Evolutionary conservation across 768 basidiomycete species (phyloP), one percentile per base, ranked within the genome.

Genomic region (Rhodotorula taiwanensis): DNA sequence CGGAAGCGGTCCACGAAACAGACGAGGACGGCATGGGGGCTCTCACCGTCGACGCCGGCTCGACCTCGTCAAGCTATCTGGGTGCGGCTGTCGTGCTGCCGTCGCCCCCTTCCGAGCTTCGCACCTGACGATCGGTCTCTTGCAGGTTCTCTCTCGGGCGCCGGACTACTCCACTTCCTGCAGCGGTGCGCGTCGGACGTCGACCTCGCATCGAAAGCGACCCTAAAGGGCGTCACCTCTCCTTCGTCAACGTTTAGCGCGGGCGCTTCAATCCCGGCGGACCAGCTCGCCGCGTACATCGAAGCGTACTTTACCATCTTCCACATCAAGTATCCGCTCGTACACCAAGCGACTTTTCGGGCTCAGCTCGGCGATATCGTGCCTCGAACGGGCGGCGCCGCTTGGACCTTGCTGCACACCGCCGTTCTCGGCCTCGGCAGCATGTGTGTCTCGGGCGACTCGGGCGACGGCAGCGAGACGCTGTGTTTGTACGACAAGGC

Each of bases 351-450:
- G 5, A 25, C 43, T 1, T 55, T 55, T 23, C 31, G 41, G 39
- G 52, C 55, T 13, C 45, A 56, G 15, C 44, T 56, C 3, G 55
- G 43, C 44, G 55, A 56, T 2, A 56, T 56, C 55, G n/a, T 56
- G 25, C 55, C 55, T 3, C 55, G 55, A 8, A 44, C 55, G 1
- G 55, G 55, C 33, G 55, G 55, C 0, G n/a, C 55, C 1, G 55
- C 55, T 9, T 56, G 43, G 20, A 30, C 10, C 20, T 44, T 56
- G 9, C 45, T 56, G 6, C 14, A 34, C n/a, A 14, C 23, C 0
- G 9, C 10, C n/a, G 15, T 56, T 18, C 55, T 47, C 30, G 55
- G 44, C 2, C 33, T 56, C 33, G 55, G 55, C 15, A 34, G 31
- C n/a, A 56, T 56, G 55, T 56, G 55, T 20, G 45, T 48, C 33